Evolutionary conservation across 2,329 filamentous ascomycete species (phyloP).

Genomic region (Fusarium dlaminii): DNA sequence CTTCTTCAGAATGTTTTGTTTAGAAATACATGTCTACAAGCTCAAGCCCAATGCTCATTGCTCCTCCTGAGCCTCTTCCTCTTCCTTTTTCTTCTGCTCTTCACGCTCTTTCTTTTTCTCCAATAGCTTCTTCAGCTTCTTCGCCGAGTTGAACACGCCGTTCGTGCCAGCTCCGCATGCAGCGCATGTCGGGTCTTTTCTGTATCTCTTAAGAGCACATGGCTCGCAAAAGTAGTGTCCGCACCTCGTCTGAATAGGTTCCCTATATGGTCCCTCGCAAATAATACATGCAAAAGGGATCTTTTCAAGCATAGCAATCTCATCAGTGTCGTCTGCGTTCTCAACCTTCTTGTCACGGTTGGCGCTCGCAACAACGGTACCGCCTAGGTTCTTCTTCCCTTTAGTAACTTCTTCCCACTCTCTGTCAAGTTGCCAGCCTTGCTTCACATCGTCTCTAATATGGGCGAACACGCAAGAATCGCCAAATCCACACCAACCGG

Average conservation of each 20-base stretch:
- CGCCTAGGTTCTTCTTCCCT: constrained; percentile 69
- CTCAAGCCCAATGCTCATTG: not conserved
- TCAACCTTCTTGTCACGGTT: constrained; percentile 54
- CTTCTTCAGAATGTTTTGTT: not conserved
- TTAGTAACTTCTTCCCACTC: constrained; percentile 92
- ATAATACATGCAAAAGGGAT: constrained; percentile 93
- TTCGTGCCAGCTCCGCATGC: constrained; percentile 86
- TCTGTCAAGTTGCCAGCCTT: constrained; percentile 93
- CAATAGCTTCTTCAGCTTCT: constrained; percentile 81
- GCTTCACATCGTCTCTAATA: constrained; percentile 52
- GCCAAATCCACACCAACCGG: constrained; percentile 58
- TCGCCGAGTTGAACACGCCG: constrained; percentile 90
- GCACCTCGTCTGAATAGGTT: constrained; percentile 87
- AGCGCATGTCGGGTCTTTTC: constrained; percentile 86
- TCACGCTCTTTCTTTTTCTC: constrained; percentile 75
- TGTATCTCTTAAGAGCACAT: constrained; percentile 87
- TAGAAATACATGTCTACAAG: constrained; percentile 1
- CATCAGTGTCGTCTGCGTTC: constrained; percentile 60
- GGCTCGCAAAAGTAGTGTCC: constrained; percentile 96
- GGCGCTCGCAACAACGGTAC: constrained; percentile 70
- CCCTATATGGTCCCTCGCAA: constrained; percentile 80
- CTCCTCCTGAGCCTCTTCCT: constrained; percentile 58
- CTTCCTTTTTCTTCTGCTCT: constrained; percentile 62
- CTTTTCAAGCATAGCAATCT: constrained; percentile 78
- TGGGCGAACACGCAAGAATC: constrained; percentile 70